Evolutionary conservation across 768 basidiomycete species (phyloP).

Genomic region (Lanmaoa rubissima): DNA sequence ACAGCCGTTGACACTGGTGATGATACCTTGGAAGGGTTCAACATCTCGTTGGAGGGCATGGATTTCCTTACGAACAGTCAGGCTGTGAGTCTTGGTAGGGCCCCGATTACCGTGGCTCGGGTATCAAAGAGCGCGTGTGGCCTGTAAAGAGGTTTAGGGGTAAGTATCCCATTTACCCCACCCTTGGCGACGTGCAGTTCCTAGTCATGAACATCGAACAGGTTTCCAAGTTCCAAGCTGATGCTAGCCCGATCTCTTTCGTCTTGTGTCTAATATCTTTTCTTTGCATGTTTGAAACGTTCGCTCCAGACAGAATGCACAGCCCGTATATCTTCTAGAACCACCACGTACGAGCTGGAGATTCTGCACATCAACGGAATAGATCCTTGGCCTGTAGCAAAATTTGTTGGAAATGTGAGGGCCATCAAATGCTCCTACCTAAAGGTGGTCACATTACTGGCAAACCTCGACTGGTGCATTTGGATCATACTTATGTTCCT

Average conservation of each 20-base stretch:
- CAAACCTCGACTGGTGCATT: neutral
- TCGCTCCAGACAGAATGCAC: neutral
- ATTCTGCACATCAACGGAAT: neutral
- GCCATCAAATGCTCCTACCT: neutral
- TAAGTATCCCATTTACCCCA: neutral
- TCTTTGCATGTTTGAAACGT: neutral
- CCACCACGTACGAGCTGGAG: neutral
- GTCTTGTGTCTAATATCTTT: neutral
- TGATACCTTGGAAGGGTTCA: conserved; percentile 32
- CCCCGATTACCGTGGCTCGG: conserved; percentile 21
- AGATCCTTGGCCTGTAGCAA: neutral
- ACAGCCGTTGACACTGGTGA: conserved; percentile 51
- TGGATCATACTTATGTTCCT: neutral
- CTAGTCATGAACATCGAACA: neutral
- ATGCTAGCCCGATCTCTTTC: neutral
- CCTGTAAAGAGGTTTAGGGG: conserved; percentile 3
- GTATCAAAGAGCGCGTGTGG: conserved; percentile 13
- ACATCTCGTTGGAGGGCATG: conserved; percentile 35
- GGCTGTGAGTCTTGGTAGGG: conserved; percentile 27
- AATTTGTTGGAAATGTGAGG: neutral
- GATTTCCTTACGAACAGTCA: conserved; percentile 33
- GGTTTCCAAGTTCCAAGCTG: neutral
- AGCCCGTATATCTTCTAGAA: neutral
- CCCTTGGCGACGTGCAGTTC: neutral
- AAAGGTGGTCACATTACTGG: conserved; percentile 1